These are phyloP conservation scores for Ottelia alismoides DNA, from an alignment of 106 monocot genomes.

Conservation along the genomic window DNA sequence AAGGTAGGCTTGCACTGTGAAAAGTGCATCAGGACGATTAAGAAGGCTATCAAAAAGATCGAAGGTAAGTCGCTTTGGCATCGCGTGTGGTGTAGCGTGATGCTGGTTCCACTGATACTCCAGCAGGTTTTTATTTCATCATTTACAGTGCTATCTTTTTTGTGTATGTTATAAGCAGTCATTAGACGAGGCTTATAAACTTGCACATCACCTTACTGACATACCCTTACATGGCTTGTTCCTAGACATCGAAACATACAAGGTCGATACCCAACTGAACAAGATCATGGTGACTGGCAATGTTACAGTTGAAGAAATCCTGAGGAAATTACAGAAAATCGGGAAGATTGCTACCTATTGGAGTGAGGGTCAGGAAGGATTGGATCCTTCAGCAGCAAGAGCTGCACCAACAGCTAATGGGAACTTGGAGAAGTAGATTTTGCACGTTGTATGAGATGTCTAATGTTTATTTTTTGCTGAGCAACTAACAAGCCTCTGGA, in stretches of 20 bases:
- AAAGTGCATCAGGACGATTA: conserved; percentile 66
- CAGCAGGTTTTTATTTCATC: too few relatives aligned
- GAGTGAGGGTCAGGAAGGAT: conserved; percentile 41
- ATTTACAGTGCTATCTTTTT: neutral
- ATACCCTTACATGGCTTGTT: neutral
- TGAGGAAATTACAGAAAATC: conserved; percentile 60
- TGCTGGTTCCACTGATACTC: neutral
- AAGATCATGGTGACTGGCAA: conserved; percentile 81
- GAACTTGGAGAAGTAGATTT: neutral
- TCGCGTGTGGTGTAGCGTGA: too few relatives aligned
- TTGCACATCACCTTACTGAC: neutral
- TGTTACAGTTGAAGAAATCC: conserved; percentile 58
- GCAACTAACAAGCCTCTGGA: too few relatives aligned
- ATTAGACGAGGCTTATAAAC: too few relatives aligned
- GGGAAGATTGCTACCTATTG: conserved; percentile 64
- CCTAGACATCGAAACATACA: conserved; percentile 76
- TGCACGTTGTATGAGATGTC: too few relatives aligned
- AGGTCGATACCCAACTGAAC: conserved; percentile 41
- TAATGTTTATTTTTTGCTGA: too few relatives aligned
- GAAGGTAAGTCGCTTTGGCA: conserved; percentile 33
- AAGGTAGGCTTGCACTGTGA: conserved; percentile 86
- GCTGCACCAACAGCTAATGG: conserved; percentile 5
- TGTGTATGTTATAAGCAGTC: neutral
- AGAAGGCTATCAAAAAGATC: conserved; percentile 88
- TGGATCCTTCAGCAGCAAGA: neutral